Evolutionary conservation across 768 basidiomycete genomes (phyloP).

Genomic region (Lentinula boryana): DNA sequence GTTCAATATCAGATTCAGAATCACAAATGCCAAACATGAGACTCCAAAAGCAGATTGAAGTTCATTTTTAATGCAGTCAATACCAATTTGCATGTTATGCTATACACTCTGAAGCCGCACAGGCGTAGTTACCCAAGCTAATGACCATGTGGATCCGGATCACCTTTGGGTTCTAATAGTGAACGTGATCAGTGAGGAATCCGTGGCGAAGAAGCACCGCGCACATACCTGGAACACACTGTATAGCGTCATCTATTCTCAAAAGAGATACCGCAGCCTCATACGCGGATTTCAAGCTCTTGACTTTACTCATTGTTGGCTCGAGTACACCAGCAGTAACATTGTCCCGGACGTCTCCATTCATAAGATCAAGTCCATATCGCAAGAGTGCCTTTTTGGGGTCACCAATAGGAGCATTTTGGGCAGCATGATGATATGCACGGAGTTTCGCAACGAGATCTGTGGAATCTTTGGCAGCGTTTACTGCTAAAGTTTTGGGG

Average conservation of each 20-base stretch:
- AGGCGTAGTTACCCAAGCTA: conserved; percentile 18
- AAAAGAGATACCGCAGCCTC: conserved; percentile 93
- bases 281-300: conserved; percentile 93
- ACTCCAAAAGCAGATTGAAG: too few relatives aligned
- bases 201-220: not conserved
- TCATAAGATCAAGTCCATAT: conserved; percentile 91
- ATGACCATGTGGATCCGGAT: conserved; percentile 74
- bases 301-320: conserved; percentile 96
- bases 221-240: conserved; percentile 69
- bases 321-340: conserved; percentile 90
- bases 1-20: too few relatives aligned
- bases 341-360: conserved; percentile 95
- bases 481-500: conserved; percentile 94
- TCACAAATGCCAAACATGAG: too few relatives aligned
- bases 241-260: conserved; percentile 95
- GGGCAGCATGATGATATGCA: conserved; percentile 94
- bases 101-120: not conserved
- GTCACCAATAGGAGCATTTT: conserved; percentile 86
- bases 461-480: conserved; percentile 98
- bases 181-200: conserved; percentile 12
- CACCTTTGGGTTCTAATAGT: conserved; percentile 59
- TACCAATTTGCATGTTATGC: too few relatives aligned
- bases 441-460: conserved; percentile 95
- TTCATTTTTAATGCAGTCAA: too few relatives aligned
- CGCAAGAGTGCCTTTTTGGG: conserved; percentile 86